Percentiles rank a stretch among this genome's conserved stretches.
These are phyloP conservation scores for Phaeosphaeria sp. DNA, from an alignment of 2,329 filamentous ascomycete species.

Conservation along the genomic window DNA sequence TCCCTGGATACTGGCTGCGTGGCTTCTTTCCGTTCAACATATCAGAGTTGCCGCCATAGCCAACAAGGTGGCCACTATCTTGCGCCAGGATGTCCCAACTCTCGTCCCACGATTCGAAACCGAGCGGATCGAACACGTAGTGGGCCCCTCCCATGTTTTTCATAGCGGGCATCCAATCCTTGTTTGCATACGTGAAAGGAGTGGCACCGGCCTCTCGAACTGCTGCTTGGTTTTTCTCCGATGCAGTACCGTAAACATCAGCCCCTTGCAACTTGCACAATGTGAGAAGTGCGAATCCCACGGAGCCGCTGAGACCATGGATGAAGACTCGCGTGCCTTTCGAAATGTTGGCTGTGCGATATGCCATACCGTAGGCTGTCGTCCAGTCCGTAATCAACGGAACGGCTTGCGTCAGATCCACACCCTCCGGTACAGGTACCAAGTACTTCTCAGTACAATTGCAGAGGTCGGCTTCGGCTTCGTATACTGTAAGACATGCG, in stretches of 20 bases:
- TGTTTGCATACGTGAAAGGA: conserved; percentile 58
- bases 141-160: conserved; percentile 55
- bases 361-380: conserved; percentile 41
- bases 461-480: conserved; percentile 52
- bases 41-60: conserved; percentile 34
- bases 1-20: conserved; percentile 17
- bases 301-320: conserved; percentile 59
- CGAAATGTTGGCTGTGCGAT: conserved; percentile 47
- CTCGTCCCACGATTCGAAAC: conserved; percentile 60
- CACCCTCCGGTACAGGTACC: conserved; percentile 49
- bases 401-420: conserved; percentile 52
- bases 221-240: conserved; percentile 53
- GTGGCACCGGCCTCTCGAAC: conserved; percentile 49
- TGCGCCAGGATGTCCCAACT: conserved; percentile 53
- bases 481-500: conserved; percentile 37
- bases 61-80: conserved; percentile 46
- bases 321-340: conserved; percentile 58
- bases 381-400: conserved; percentile 57
- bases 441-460: conserved; percentile 58
- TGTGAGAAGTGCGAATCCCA: conserved; percentile 53
- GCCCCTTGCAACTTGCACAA: conserved; percentile 55
- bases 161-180: conserved; percentile 58
- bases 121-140: conserved; percentile 58
- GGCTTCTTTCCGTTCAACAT: conserved; percentile 27
- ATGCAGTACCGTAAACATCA: conserved; percentile 58